phyloP scores from a whole-genome alignment of 202 grass and related monocot genomes.

The Bolboschoenoplectus hybrid region DNA sequence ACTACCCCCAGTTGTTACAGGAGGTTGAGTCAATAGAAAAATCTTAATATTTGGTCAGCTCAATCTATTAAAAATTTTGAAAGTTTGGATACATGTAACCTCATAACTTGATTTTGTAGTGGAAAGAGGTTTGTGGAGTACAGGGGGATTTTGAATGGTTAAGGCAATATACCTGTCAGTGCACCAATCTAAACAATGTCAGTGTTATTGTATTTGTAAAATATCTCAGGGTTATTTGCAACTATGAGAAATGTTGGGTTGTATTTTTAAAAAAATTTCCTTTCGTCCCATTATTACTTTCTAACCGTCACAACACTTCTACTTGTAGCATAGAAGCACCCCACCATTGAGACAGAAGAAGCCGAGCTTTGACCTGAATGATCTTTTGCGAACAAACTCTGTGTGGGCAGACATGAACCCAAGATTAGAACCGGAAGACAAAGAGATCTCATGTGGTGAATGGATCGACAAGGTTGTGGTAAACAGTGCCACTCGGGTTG shows the following conservation, averaged over 20 bases:
- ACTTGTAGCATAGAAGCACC: constrained; percentile 63
- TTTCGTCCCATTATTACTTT: not conserved
- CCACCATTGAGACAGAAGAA: constrained; percentile 75
- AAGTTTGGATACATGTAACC: not conserved
- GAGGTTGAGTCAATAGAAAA: constrained; percentile 5
- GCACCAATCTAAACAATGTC: not conserved
- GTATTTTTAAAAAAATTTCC: not conserved
- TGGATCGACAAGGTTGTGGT: constrained; percentile 97
- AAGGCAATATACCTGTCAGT: not conserved
- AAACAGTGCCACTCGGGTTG: constrained; percentile 58
- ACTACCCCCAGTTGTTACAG: not conserved
- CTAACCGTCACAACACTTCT: not conserved
- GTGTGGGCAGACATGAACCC: constrained; percentile 71
- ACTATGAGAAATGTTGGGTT: constrained; percentile 9
- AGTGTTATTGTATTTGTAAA: not conserved
- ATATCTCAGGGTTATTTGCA: not conserved
- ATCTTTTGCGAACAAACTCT: constrained; percentile 68
- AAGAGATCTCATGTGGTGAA: constrained; percentile 63
- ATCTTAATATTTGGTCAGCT: not conserved
- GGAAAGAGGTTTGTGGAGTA: not conserved
- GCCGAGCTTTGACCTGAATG: constrained; percentile 89
- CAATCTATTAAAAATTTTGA: not conserved
- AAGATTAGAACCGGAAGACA: constrained; percentile 75
- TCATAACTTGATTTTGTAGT: not conserved
- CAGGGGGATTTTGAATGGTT: not conserved